Base-by-base conservation (phyloP, 257 asterid species). In the Nicotiana benthamiana region DNA sequence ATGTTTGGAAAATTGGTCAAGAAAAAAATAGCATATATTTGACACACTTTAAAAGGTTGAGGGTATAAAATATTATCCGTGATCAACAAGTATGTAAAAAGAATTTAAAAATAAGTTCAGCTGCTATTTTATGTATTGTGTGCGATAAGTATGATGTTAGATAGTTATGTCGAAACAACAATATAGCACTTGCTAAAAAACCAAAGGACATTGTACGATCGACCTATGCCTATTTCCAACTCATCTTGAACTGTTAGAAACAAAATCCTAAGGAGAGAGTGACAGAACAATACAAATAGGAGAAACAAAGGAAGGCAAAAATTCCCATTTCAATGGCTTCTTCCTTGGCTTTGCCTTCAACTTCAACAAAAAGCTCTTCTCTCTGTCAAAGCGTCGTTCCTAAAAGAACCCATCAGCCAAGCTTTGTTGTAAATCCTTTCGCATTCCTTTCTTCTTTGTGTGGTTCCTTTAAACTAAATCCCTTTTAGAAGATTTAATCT, bases 281-380 rank as follows among this genome's bases (percentile, higher is more conserved):
- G 3, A 40, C 12, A 40, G 3, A 40, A 40, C 48, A 40, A 40
- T 6, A 72, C 60, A 72, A 43, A 70, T 3, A 57, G 4, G 13
- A 30, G 36, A 5, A 30, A 24, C 10, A 67, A 46, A 72, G 22
- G 5, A 64, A 64, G 12, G 12, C 74, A 6, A 64, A 64, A 32
- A 13, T 32, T 6, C 80, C 34, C 80, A 18, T 52, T 79, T 16
- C 52, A 62, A 64, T 62, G 77, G 89, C 89, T 93, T 86, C 91
- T 80, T 87, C 92, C 1, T 61, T 90, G 84, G 83, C 80, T 26
- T 40, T 84, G 74, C 92, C 89, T 4, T 59, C 90, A 34, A 61
- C 88, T 76, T 87, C 92, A 2, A 24, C 88, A 40, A 40, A 40
- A 9, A 1, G 82, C 28, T 79, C 82, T 80, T 85, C 74, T 15